phyloP scores from a whole-genome alignment of 371 early-diverging fungal species.

The Mortierella sp. region DNA sequence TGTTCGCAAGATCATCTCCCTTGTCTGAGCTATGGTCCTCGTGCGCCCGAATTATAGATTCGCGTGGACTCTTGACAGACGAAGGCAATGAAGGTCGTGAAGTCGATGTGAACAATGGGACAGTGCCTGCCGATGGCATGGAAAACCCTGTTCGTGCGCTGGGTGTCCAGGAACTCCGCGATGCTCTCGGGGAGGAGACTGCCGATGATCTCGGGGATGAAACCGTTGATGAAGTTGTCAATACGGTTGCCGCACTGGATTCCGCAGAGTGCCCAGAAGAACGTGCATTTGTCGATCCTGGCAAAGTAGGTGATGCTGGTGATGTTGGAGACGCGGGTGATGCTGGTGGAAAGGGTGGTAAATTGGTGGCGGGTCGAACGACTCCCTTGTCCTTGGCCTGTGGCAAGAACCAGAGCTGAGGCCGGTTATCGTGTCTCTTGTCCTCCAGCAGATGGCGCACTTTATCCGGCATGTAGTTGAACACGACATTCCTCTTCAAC shows the following conservation, averaged over 20 bases:
- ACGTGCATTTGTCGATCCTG: background rate
- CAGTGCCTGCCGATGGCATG: conserved; percentile 45
- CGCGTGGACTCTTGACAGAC: conserved; percentile 16
- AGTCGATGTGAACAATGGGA: conserved; percentile 23
- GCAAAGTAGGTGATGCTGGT: background rate
- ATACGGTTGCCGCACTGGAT: background rate
- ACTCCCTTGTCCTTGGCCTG: conserved; percentile 36
- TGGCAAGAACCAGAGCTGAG: conserved; percentile 49
- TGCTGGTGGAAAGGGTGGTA: background rate
- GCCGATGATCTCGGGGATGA: conserved; percentile 8
- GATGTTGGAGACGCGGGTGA: background rate
- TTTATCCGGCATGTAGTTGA: conserved; percentile 57
- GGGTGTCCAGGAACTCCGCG: conserved; percentile 40
- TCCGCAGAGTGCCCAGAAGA: background rate
- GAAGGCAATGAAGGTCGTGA: background rate
- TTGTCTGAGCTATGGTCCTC: background rate
- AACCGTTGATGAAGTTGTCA: conserved; percentile 1
- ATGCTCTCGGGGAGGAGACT: conserved; percentile 28
- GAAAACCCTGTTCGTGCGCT: conserved; percentile 36
- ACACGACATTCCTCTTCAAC: conserved; percentile 42
- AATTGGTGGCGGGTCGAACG: conserved; percentile 17
- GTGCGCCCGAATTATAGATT: background rate
- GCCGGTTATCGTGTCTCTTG: conserved; percentile 48
- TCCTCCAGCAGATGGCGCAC: conserved; percentile 44
- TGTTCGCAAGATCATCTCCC: background rate